Evolutionary conservation across 345 rosid species (phyloP).

Genomic region (Hibiscus syriacus): DNA sequence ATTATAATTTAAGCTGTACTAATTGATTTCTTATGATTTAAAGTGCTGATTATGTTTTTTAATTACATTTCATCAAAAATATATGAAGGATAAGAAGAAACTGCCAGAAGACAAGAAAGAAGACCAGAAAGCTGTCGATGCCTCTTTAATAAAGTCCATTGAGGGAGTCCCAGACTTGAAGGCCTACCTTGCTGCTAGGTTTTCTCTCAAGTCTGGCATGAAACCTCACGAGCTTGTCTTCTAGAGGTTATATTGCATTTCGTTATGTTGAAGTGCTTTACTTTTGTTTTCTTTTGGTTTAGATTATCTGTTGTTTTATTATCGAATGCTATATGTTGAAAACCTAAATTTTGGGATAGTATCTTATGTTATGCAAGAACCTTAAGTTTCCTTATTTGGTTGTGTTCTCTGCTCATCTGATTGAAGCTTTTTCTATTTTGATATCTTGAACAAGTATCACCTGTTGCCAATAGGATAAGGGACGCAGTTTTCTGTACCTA

Average conservation of each 20-base stretch:
- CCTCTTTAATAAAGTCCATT: no score
- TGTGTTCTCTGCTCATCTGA: no score
- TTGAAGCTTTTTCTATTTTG: not conserved
- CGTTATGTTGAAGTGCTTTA: not conserved
- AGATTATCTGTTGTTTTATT: not conserved
- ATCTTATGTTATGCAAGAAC: not conserved
- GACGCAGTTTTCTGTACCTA: not conserved
- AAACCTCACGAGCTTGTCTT: conserved; percentile 76
- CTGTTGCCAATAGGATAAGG: not conserved
- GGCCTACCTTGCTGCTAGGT: no score
- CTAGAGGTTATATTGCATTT: conserved; percentile 20
- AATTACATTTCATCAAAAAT: not conserved
- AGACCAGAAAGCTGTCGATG: no score
- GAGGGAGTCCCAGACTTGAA: no score
- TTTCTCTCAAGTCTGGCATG: no score
- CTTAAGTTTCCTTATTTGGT: not conserved
- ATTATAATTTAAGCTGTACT: not conserved
- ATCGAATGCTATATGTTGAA: not conserved
- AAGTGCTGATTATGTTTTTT: not conserved
- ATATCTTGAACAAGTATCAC: not conserved
- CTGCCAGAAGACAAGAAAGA: conserved; percentile 56
- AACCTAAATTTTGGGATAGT: not conserved
- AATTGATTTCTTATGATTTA: not conserved
- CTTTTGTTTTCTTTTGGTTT: conserved; percentile 2
- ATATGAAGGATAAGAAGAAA: conserved; percentile 24